Percentiles rank a stretch among this genome's conserved stretches.
Conservation (phyloP, 768 basidiomycete genomes). For the Podaxis sp. region DNA sequence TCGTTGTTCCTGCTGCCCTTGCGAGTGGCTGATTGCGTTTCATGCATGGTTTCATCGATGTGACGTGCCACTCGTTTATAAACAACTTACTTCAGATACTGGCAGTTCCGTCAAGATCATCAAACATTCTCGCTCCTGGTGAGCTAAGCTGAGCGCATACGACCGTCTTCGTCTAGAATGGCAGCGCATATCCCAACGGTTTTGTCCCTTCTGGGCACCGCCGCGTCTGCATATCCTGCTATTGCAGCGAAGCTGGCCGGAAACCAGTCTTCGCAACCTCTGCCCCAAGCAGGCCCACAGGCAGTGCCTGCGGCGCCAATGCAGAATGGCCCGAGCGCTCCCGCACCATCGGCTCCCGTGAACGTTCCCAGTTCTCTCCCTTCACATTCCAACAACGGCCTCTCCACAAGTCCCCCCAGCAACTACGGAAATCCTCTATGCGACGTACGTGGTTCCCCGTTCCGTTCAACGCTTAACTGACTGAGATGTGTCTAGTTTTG, state of each 20-base stretch:
- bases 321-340: constrained; percentile 22
- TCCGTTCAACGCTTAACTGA: constrained; percentile 9
- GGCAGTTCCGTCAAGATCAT: constrained; percentile 11
- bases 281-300: constrained; percentile 21
- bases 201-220: constrained; percentile 37
- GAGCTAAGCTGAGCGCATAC: constrained; percentile 20
- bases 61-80: constrained; percentile 27
- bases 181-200: constrained; percentile 45
- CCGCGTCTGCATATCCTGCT: constrained; percentile 23
- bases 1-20: constrained; percentile 30
- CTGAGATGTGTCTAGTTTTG: constrained; percentile 42
- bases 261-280: constrained; percentile 24
- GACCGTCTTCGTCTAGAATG: constrained; percentile 26
- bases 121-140: constrained; percentile 16
- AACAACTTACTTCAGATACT: constrained; percentile 20
- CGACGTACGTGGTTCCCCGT: constrained; percentile 39
- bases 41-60: constrained; percentile 22
- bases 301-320: constrained; percentile 27
- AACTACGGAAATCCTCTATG: constrained; percentile 41
- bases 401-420: constrained; percentile 27
- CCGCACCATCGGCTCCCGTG: constrained; percentile 31
- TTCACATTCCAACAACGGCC: constrained; percentile 25
- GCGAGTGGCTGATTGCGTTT: constrained; percentile 21
- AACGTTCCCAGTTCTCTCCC: constrained; percentile 29
- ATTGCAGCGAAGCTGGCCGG: constrained; percentile 27